Evolutionary conservation across 768 basidiomycete genomes (phyloP).

Genomic region (Clathrus columnatus): DNA sequence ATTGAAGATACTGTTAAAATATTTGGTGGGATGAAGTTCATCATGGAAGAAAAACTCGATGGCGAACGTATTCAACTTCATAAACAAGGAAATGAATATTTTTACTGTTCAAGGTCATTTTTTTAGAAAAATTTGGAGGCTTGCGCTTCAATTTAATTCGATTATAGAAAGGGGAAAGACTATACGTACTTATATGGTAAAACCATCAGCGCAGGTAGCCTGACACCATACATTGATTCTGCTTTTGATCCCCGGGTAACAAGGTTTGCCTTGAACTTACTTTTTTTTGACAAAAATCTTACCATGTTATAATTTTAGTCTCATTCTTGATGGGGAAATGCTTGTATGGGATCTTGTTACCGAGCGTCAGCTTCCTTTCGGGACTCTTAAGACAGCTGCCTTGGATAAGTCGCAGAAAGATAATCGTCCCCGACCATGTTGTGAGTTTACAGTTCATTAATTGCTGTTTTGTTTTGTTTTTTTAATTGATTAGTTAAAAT

Average conservation of each 20-base stretch:
- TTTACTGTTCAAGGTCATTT: constrained; percentile 79
- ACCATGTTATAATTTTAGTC: constrained; percentile 35
- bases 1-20: constrained; percentile 78
- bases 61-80: constrained; percentile 96
- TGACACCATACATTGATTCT: constrained; percentile 77
- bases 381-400: constrained; percentile 88
- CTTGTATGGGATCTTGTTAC: constrained; percentile 93
- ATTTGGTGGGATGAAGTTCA: constrained; percentile 71
- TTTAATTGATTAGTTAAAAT: constrained; percentile 67
- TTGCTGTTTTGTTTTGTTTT: background rate
- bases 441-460: constrained; percentile 36
- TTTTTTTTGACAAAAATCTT: no score
- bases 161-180: constrained; percentile 79
- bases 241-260: constrained; percentile 71
- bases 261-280: constrained; percentile 63
- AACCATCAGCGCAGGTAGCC: constrained; percentile 69
- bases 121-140: constrained; percentile 5
- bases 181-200: constrained; percentile 90
- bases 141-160: background rate
- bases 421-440: constrained; percentile 79
- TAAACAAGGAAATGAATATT: constrained; percentile 83
- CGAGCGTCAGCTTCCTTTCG: constrained; percentile 84
- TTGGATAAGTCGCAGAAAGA: constrained; percentile 65
- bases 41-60: constrained; percentile 96
- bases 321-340: constrained; percentile 97